Conservation (phyloP, 1,284 basidiomycete species). For the Cystobasidiaceae sp. region DNA sequence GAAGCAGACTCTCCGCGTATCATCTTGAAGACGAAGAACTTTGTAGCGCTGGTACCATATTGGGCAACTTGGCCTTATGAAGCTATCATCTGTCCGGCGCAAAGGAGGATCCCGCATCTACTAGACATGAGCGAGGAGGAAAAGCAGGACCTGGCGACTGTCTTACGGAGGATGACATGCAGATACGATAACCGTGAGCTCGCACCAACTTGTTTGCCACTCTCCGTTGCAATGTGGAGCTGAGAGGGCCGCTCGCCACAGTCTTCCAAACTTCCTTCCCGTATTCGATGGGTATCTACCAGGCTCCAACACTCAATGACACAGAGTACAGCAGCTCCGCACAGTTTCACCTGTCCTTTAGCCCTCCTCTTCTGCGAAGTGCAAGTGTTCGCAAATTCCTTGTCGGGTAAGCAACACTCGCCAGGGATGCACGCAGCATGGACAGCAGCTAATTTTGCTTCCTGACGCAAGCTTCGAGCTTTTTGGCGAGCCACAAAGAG, state of each 20-base stretch:
- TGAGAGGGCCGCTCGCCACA: neutral
- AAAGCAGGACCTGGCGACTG: slow-evolving; percentile 59
- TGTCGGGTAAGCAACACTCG: slow-evolving; percentile 63
- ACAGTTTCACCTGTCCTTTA: slow-evolving; percentile 84
- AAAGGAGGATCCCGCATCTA: slow-evolving; percentile 68
- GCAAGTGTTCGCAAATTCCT: slow-evolving; percentile 83
- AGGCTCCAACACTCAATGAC: slow-evolving; percentile 60
- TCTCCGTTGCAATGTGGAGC: no score
- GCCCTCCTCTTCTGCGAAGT: slow-evolving; percentile 77
- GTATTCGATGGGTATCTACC: slow-evolving; percentile 95
- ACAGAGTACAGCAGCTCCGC: slow-evolving; percentile 51
- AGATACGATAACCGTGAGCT: slow-evolving; percentile 70
- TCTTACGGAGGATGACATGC: slow-evolving; percentile 62
- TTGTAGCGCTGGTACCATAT: slow-evolving; percentile 85
- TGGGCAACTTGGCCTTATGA: slow-evolving; percentile 98
- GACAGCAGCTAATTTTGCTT: neutral
- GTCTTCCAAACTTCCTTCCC: slow-evolving; percentile 67
- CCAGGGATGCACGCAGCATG: neutral
- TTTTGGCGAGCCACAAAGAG: slow-evolving; percentile 85
- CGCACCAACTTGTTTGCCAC: no score
- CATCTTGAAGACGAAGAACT: slow-evolving; percentile 67
- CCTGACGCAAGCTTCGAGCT: slow-evolving; percentile 66
- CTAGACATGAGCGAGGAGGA: slow-evolving; percentile 60
- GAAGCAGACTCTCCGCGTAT: slow-evolving; percentile 54
- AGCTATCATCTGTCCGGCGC: slow-evolving; percentile 69